Percentiles rank a stretch among this genome's conserved stretches.
phyloP scores from a whole-genome alignment of 1,139 yeast species.

The Saccharomyces pastorianus region DNA sequence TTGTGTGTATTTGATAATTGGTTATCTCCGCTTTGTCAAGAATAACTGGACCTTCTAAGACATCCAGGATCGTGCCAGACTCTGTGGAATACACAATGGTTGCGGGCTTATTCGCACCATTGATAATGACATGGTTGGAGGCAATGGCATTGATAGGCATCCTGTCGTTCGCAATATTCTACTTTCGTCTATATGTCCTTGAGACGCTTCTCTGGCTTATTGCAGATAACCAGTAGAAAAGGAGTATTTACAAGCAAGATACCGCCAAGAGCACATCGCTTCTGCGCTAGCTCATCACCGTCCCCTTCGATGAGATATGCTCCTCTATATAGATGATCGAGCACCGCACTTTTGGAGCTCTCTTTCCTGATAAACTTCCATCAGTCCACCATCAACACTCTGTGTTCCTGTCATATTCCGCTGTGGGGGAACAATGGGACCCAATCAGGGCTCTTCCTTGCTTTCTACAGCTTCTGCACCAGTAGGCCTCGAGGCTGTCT shows the following conservation, averaged over 20 bases:
- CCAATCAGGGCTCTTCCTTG: not conserved
- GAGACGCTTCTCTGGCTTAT: not conserved
- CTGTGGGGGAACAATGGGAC: not conserved
- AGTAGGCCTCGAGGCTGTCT: not conserved
- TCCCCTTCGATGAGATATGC: not conserved
- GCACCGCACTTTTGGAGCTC: not conserved
- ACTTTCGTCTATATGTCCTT: not conserved
- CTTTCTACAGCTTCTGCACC: not conserved
- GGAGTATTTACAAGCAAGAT: not conserved
- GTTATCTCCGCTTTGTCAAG: slow-evolving; percentile 36
- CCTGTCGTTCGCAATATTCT: not conserved
- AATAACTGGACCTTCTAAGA: slow-evolving; percentile 33
- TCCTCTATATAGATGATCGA: not conserved
- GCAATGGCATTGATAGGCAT: slow-evolving; percentile 57
- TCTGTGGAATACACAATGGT: slow-evolving; percentile 56
- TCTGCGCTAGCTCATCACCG: not conserved
- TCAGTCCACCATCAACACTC: not conserved
- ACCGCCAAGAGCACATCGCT: not conserved
- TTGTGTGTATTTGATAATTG: slow-evolving; percentile 40
- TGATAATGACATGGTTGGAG: slow-evolving; percentile 56
- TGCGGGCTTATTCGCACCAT: slow-evolving; percentile 47
- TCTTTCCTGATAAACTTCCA: not conserved
- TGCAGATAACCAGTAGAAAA: not conserved
- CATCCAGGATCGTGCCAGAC: slow-evolving; percentile 57
- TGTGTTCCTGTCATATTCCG: not conserved